These are phyloP conservation scores for Pseudomonodictys pantanalensis DNA, from an alignment of 495 filamentous ascomycete genomes.

Conservation along the genomic window DNA sequence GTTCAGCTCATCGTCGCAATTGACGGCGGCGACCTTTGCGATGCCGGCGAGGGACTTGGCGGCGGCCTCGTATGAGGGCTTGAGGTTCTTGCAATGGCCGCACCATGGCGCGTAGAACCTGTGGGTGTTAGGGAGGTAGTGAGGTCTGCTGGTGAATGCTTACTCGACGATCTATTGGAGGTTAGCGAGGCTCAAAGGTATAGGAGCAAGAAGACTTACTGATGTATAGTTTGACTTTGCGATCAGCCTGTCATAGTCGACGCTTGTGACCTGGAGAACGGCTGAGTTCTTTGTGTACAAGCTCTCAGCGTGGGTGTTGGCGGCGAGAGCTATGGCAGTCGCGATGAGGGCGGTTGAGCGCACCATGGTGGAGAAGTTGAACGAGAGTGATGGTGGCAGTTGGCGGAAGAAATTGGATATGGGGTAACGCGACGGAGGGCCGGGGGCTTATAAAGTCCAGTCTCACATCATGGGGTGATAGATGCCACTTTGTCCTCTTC, in stretches of 20 bases:
- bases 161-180: slow-evolving; percentile 64
- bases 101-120: slow-evolving; percentile 97
- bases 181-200: slow-evolving; percentile 19
- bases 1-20: slow-evolving; percentile 94
- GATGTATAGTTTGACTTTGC: slow-evolving; percentile 86
- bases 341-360: slow-evolving; percentile 38
- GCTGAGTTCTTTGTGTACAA: slow-evolving; percentile 85
- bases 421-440: not conserved
- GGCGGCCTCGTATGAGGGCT: slow-evolving; percentile 92
- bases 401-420: slow-evolving; percentile 1
- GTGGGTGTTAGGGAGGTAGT: slow-evolving; percentile 1
- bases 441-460: slow-evolving; percentile 13
- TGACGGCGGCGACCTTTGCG: slow-evolving; percentile 88
- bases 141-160: slow-evolving; percentile 36
- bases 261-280: slow-evolving; percentile 81
- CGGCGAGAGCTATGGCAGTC: slow-evolving; percentile 52
- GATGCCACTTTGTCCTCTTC: slow-evolving; percentile 23
- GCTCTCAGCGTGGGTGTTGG: slow-evolving; percentile 62
- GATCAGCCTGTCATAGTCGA: slow-evolving; percentile 80
- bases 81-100: slow-evolving; percentile 92
- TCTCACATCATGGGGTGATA: slow-evolving; percentile 20
- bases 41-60: slow-evolving; percentile 84
- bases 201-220: slow-evolving; percentile 57
- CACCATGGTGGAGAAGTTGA: slow-evolving; percentile 35
- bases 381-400: not conserved